Evolutionary conservation across 257 asterid species (phyloP).

Genomic region (Scutellaria galericulata): DNA sequence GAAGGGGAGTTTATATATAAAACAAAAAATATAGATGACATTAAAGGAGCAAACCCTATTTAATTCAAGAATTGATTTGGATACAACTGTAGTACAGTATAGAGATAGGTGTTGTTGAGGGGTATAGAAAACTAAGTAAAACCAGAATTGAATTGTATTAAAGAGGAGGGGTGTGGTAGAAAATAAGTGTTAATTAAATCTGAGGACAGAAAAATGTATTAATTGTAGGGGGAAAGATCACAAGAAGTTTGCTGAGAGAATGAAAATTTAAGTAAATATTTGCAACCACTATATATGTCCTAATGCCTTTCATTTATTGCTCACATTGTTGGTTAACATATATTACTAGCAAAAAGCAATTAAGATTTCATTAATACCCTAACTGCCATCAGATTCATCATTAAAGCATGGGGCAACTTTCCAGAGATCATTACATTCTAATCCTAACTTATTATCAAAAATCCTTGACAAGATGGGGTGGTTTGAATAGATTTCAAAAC

Average conservation of each 20-base stretch:
- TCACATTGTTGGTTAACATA: conserved; percentile 49
- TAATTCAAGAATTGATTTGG: conserved; percentile 40
- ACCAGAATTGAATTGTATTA: conserved; percentile 36
- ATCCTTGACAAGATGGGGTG: too few species aligned
- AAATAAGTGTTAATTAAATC: conserved; percentile 30
- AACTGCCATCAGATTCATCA: conserved; percentile 50
- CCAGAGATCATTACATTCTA: neutral
- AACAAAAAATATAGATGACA: neutral
- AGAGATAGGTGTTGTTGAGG: conserved; percentile 30
- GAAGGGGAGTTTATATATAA: conserved; percentile 37
- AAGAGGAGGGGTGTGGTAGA: conserved; percentile 42
- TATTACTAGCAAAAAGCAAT: conserved; percentile 37
- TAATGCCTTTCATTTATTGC: conserved; percentile 55
- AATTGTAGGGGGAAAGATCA: conserved; percentile 45
- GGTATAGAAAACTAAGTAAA: neutral
- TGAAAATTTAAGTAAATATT: conserved; percentile 35
- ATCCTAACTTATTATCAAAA: too few species aligned
- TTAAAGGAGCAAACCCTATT: neutral
- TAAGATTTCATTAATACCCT: conserved; percentile 47
- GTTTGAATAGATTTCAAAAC: too few species aligned
- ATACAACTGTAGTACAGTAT: conserved; percentile 18
- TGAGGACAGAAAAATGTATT: conserved; percentile 33
- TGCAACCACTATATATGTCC: conserved; percentile 35
- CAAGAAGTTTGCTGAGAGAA: conserved; percentile 55
- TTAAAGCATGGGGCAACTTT: conserved; percentile 33